Conservation (phyloP, 257 asterid genomes). For the Coffea eugenioides region DNA sequence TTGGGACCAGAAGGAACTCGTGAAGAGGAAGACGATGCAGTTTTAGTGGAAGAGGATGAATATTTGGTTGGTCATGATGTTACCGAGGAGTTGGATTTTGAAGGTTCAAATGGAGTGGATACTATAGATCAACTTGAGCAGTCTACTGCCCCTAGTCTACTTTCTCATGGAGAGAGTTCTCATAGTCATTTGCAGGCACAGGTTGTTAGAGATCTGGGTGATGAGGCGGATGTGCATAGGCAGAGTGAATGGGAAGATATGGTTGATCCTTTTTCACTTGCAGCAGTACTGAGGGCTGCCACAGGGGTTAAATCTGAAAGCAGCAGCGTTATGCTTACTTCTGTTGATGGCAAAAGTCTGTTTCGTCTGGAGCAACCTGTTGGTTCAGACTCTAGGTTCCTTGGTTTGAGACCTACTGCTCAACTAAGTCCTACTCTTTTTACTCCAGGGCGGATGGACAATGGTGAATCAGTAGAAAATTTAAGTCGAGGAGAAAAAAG, state of each 20-base stretch:
- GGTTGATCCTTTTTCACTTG: slow-evolving; percentile 27
- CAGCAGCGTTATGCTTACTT: slow-evolving; percentile 13
- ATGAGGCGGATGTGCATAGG: slow-evolving; percentile 25
- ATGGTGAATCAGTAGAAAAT: slow-evolving; percentile 26
- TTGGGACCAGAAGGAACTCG: slow-evolving; percentile 18
- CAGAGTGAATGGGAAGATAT: slow-evolving; percentile 25
- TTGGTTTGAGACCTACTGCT: slow-evolving; percentile 19
- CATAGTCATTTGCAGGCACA: slow-evolving; percentile 27
- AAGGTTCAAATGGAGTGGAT: slow-evolving; percentile 8
- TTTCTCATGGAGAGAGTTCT: slow-evolving; percentile 28
- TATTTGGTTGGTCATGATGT: slow-evolving; percentile 13
- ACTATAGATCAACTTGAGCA: slow-evolving; percentile 8
- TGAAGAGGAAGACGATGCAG: slow-evolving; percentile 27
- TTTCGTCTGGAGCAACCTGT: slow-evolving; percentile 16
- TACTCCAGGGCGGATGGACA: not conserved
- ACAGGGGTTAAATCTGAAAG: slow-evolving; percentile 27
- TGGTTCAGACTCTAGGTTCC: slow-evolving; percentile 26
- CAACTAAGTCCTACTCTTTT: slow-evolving; percentile 17
- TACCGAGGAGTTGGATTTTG: slow-evolving; percentile 7
- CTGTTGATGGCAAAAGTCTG: slow-evolving; percentile 28
- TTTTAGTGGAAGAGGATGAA: slow-evolving; percentile 27
- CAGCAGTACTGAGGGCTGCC: slow-evolving; percentile 24
- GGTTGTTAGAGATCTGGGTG: slow-evolving; percentile 25
- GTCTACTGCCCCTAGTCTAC: slow-evolving; percentile 14
- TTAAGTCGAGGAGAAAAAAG: slow-evolving; percentile 38